A percentile compares a stretch with the other conserved stretches of the same genome.
phyloP scores from a whole-genome alignment of 2,329 filamentous ascomycete genomes.

The Xylariaceae sp. region DNA sequence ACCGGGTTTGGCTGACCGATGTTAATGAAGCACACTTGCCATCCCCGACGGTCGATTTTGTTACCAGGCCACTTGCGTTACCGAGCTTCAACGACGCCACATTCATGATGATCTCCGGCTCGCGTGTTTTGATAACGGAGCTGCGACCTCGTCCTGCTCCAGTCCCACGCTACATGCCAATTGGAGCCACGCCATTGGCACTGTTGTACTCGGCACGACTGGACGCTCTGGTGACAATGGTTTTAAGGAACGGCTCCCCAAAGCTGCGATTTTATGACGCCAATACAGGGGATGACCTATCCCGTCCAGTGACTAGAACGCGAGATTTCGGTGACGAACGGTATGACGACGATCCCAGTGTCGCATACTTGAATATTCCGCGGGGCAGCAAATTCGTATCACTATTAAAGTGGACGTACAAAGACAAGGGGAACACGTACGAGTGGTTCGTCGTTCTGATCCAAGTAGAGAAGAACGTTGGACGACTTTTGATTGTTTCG shows the following conservation, averaged over 20 bases:
- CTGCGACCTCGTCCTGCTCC: conserved; percentile 37
- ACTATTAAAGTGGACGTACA: conserved; percentile 59
- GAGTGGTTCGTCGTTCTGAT: conserved; percentile 56
- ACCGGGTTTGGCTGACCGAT: conserved; percentile 49
- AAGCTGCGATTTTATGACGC: conserved; percentile 54
- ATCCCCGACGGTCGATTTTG: conserved; percentile 45
- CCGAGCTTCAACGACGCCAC: conserved; percentile 39
- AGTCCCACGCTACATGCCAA: conserved; percentile 29
- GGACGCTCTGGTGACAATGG: conserved; percentile 50
- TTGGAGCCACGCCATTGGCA: conserved; percentile 43
- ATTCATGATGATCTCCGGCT: conserved; percentile 46
- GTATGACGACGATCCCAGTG: conserved; percentile 34
- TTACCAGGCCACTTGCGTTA: conserved; percentile 40
- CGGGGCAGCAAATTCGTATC: conserved; percentile 53
- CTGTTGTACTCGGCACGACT: conserved; percentile 52
- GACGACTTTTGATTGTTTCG: conserved; percentile 53
- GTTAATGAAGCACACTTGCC: conserved; percentile 41
- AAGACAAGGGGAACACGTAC: conserved; percentile 52
- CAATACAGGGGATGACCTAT: conserved; percentile 48
- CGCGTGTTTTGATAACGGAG: conserved; percentile 49
- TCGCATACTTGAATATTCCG: conserved; percentile 50
- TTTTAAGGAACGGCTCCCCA: conserved; percentile 39
- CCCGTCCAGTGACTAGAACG: conserved; percentile 34
- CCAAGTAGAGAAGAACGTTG: conserved; percentile 31
- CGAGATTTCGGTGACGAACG: conserved; percentile 31